Evolutionary conservation across 805 yeast genomes (phyloP), one percentile per base, ranked within the genome.

Genomic region (Debaryomyces prosopidis): DNA sequence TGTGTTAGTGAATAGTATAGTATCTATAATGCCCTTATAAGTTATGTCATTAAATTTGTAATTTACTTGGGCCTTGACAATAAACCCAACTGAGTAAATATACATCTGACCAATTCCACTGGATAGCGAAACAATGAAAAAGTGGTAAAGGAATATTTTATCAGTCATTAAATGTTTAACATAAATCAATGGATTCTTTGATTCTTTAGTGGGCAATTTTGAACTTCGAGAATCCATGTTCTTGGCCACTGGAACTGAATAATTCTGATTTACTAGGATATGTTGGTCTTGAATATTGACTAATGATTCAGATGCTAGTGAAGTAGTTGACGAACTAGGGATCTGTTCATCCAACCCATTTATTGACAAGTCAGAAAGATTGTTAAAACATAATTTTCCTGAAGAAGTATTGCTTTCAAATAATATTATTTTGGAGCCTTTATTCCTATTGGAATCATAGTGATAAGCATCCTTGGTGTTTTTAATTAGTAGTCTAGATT

Each of bases 71-170:
- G 77, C 75, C 3, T 65, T 60, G 8, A 84, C 86, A n/a, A 87
- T 74, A 55, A 82, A 86, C 0, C 95, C 95, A 30, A 87, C 83
- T 2, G 87, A 77, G 56, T 75, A 87, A 20, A 87, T 85, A 57
- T 85, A 87, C 62, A 80, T 77, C 59, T 85, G 91, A 3, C 90
- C 87, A 36, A 82, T 69, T 1, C 88, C 84, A 57, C 84, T 79
- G 36, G 80, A 63, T 4, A 79, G 60, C 0, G 87, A 80, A 18
- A 84, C 67, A n/a, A 81, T 70, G 5, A 80, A 37, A 52, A 73
- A 83, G 51, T 81, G 84, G 7, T 75, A 63, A 15, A 82, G 49
- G 46, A 82, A 86, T 4, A 55, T 45, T 39, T 51, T 64, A 43
- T 59, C 50, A 10, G 54, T 43, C 3, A 68, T 33, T 8, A 66